A percentile compares a stretch with the other conserved stretches of the same genome.
phyloP scores from a whole-genome alignment of 495 filamentous ascomycete species.

The Penicillium arizonense region DNA sequence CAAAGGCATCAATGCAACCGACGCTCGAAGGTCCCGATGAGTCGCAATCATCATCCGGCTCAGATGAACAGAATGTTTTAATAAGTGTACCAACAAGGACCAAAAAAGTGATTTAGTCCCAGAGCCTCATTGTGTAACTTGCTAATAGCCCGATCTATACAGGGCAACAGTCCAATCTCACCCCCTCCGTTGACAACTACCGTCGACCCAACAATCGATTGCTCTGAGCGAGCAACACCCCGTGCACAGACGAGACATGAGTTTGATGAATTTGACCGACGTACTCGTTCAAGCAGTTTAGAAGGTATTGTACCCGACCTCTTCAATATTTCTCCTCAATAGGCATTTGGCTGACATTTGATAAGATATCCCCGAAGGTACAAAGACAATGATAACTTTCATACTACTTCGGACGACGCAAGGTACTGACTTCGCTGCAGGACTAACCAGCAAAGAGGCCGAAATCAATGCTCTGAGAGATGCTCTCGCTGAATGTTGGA shows the following conservation, averaged over 20 bases:
- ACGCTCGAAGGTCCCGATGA: background rate
- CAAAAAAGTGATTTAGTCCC: slow-evolving; percentile 14
- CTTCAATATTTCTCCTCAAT: slow-evolving; percentile 2
- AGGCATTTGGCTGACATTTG: slow-evolving; percentile 13
- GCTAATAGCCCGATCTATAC: slow-evolving; percentile 15
- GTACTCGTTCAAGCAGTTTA: slow-evolving; percentile 58
- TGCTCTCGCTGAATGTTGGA: slow-evolving; percentile 90
- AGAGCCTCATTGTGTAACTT: background rate
- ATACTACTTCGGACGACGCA: slow-evolving; percentile 1
- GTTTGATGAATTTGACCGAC: slow-evolving; percentile 55
- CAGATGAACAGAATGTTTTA: background rate
- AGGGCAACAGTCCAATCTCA: slow-evolving; percentile 45
- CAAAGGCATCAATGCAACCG: slow-evolving; percentile 5
- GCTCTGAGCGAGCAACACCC: slow-evolving; percentile 70
- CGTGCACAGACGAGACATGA: slow-evolving; percentile 77
- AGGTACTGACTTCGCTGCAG: slow-evolving; percentile 11
- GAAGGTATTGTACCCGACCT: slow-evolving; percentile 56
- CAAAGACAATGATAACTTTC: background rate
- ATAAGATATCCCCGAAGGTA: slow-evolving; percentile 48
- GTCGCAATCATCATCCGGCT: slow-evolving; percentile 2
- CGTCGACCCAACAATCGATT: slow-evolving; percentile 60
- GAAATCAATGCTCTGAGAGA: slow-evolving; percentile 72
- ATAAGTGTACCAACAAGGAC: slow-evolving; percentile 15
- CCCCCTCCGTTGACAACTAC: slow-evolving; percentile 70
- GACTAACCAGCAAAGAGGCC: slow-evolving; percentile 49